Evolutionary conservation across 352 stramenopile genomes (phyloP), one percentile per base, ranked within the genome.

Genomic region (Halophytophthora polymorphica): DNA sequence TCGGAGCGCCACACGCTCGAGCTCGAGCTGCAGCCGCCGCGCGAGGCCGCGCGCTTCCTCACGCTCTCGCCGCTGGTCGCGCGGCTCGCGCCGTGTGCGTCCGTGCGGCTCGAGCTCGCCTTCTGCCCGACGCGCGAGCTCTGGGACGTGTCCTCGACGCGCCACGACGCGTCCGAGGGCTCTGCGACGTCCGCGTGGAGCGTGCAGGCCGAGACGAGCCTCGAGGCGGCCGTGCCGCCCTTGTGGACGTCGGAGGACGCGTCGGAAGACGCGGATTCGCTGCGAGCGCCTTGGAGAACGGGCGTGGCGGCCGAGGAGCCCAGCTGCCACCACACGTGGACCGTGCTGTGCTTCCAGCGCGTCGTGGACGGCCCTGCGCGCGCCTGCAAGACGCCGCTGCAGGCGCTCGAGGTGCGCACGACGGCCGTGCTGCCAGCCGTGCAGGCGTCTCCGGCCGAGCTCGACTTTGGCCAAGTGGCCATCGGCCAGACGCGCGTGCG

Each of bases 391-490:
- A 38, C 22, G 0, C 57, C 64, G 22, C 51, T 81, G 23, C 70
- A 90, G 48, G 75, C 77, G 2, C 57, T 96, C 3, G 69, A 94
- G 49, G 53, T 96, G 1, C 64, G 57, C 5, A 92, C 84, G 2
- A 87, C 84, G 2, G 70, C 71, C 0, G 61, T 91, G 25, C 71
- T 88, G 8, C 55, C 77, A 0, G 58, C 71, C 36, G 47, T 97
- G 8, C 58, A 64, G 0, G 37, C 71, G 2, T 83, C 77, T 8
- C 61, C 70, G 0, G 54, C 67, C 0, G 53, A 51, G 1, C 51
- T 97, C 13, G 64, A 83, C 29, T 97, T 96, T 58, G 86, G 82
- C 8, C 86, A 96, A 45, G 79, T 97, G 6, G 86, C 89, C 18
- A 89, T 97, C 13, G 88, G 86, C 1, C 80, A 90, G 45, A 64